Evolutionary conservation across 2,329 filamentous ascomycete genomes (phyloP).

Genomic region (Ophiostoma fasciatum): DNA sequence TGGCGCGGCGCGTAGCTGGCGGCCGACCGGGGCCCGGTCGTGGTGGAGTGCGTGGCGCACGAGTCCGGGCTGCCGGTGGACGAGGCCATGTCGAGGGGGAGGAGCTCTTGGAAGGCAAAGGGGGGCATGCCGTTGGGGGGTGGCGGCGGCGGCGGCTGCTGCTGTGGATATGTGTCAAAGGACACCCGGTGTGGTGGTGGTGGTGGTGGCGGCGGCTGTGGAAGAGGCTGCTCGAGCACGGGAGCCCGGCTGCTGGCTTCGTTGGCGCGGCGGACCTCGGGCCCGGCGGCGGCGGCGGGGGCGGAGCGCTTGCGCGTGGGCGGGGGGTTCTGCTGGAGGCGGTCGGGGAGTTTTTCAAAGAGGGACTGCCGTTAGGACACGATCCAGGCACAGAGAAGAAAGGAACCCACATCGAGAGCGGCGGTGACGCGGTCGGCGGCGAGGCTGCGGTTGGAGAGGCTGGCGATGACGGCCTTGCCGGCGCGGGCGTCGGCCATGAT

Average conservation of each 20-base stretch:
- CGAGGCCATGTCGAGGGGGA: constrained; percentile 30
- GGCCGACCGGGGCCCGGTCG: constrained; percentile 15
- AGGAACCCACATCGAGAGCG: constrained; percentile 52
- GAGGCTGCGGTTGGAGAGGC: constrained; percentile 68
- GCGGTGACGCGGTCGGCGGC: constrained; percentile 76
- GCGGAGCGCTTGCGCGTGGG: constrained; percentile 42
- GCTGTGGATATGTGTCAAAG: constrained; percentile 11
- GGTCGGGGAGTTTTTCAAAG: constrained; percentile 70
- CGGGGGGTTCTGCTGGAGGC: constrained; percentile 38
- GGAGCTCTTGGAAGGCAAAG: constrained; percentile 28
- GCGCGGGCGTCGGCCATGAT: constrained; percentile 74
- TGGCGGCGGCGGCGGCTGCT: not conserved
- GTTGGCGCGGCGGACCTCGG: constrained; percentile 14
- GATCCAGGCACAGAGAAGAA: not conserved
- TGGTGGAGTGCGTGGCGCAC: constrained; percentile 18
- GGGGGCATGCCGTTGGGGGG: constrained; percentile 11
- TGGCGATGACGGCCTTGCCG: constrained; percentile 68
- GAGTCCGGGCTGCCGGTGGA: constrained; percentile 25
- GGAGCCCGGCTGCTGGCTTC: constrained; percentile 13
- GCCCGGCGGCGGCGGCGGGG: constrained; percentile 21
- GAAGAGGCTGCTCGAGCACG: constrained; percentile 9
- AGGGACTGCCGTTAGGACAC: constrained; percentile 38
- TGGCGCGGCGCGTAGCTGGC: constrained; percentile 15
- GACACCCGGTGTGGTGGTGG: constrained; percentile 16
- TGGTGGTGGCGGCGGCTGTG: too few relatives aligned